Evolutionary conservation across 176 grass and related monocot species (phyloP), one percentile per base, ranked within the genome.

Genomic region (Calamus simplicifolius): DNA sequence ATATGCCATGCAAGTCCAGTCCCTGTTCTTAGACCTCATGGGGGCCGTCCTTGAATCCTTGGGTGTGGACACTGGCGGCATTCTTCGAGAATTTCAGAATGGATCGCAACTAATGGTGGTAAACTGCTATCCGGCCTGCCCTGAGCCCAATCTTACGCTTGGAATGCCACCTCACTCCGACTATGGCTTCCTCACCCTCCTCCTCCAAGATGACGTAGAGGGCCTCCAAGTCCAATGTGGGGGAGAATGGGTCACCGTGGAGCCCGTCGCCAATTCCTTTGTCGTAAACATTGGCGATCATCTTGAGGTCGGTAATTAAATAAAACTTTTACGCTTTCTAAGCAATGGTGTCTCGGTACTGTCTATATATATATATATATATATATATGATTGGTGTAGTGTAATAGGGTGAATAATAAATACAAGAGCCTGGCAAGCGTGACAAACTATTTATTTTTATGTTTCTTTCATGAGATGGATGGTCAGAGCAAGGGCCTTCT

Each of bases 91-190:
- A 29, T 79, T 90, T 17, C 53, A 77, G 1, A 35, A 70, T 8
- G 81, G 75, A 8, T 82, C 93, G 6, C 93, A 97, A 18, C 53
- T 97, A 27, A 71, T 91, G 69, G 72, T 85, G 30, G 27, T 91
- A 3, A 97, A 97, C 75, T 97, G 75, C 75, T 97, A 67, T 49
- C 93, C 93, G 26, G 75, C 68, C 5, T 97, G 93, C 72, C 93
- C 93, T 6, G 62, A 97, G 62, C 93, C 93, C 1, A 70, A 88
- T 19, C 72, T 97, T 2, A 97, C 93, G 28, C 78, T 97, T 5
- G 93, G 93, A 29, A 97, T 97, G 87, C 93, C 93, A 48, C 78
- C 87, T 18, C 93, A 97, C 69, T 97, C 93, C 0, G 93, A 97
- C 75, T 97, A 88, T 51, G 93, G 93, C 5, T 87, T 91, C 64